phyloP scores from a whole-genome alignment of 768 basidiomycete genomes.

The Rhodosporidiobolus odoratus region DNA sequence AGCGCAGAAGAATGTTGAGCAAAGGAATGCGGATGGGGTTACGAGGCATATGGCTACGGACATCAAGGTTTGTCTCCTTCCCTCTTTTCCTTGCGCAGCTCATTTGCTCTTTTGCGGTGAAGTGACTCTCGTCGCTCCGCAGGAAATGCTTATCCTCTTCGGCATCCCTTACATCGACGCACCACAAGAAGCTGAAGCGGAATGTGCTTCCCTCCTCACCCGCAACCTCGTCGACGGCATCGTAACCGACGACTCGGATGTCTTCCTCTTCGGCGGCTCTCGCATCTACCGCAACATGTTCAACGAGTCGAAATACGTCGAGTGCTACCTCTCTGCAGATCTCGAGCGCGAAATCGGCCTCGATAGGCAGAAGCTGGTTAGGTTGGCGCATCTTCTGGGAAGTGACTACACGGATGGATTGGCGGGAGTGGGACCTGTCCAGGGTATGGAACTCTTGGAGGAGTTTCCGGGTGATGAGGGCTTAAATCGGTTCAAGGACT shows the following conservation, averaged over 20 bases:
- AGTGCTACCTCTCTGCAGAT: slow-evolving; percentile 82
- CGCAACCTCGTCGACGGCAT: slow-evolving; percentile 89
- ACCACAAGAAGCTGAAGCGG: slow-evolving; percentile 98
- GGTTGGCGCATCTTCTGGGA: slow-evolving; percentile 86
- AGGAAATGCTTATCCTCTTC: slow-evolving; percentile 87
- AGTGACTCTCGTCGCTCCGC: neutral
- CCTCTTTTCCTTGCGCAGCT: neutral
- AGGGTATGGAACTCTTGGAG: slow-evolving; percentile 88
- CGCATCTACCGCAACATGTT: slow-evolving; percentile 99
- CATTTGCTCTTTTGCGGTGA: neutral
- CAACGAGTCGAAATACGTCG: slow-evolving; percentile 97
- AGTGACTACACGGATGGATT: slow-evolving; percentile 95
- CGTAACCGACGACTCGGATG: slow-evolving; percentile 98
- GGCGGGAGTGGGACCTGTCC: slow-evolving; percentile 85
- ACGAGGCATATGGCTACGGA: slow-evolving; percentile 92
- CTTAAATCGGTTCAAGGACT: slow-evolving; percentile 71
- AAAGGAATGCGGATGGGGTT: slow-evolving; percentile 91
- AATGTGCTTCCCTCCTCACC: slow-evolving; percentile 84
- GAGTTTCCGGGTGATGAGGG: slow-evolving; percentile 86
- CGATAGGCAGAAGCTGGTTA: slow-evolving; percentile 75
- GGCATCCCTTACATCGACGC: slow-evolving; percentile 98
- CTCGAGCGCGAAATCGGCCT: slow-evolving; percentile 80
- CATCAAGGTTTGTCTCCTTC: slow-evolving; percentile 54
- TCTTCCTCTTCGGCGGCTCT: slow-evolving; percentile 91
- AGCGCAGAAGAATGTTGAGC: slow-evolving; percentile 75